Base-by-base conservation (phyloP, 352 stramenopile species). In the Phytophthora palmivora region DNA sequence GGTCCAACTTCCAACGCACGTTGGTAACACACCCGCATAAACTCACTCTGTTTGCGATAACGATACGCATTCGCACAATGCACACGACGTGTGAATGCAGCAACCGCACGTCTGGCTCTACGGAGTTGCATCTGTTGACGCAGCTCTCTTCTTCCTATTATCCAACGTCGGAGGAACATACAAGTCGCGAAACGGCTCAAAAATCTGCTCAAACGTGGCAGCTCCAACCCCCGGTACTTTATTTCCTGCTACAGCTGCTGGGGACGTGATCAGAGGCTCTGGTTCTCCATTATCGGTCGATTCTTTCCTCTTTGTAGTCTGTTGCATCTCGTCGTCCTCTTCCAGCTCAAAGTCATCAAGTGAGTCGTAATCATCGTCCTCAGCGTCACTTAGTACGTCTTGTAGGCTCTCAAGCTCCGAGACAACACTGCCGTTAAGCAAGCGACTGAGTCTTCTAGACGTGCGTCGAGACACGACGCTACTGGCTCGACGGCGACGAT, bases 31-130 rank as follows among this genome's bases (percentile, higher is more conserved):
- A 88, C 78, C 5, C 77, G 72, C 47, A 91, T 55, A 46, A 91
- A 91, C 34, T 91, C 82, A 49, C 72, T 81, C 22, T 81, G 72
- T 47, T 91, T 91, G 15, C 71, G 72, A 36, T 82, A 84, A 21
- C 78, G 47, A 61, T 86, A 90, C 2, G 45, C 69, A 48, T 86
- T 80, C 12, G 69, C 74, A 19, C 69, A 71, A 56, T 79, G 72
- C 28, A 74, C 51, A 19, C 74, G 74, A 3, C 72, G 65, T 8
- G 51, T 63, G n/a, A 81, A 81, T 4, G 69, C 58, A 28, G 72
- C 69, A 34, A 81, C 47, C 22, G 74, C 74, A 9, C 54, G 61
- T 64, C 54, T 50, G 3, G 74, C 72, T 53, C 52, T 77, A 18
- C 42, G 63, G 9, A 57, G 54, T 36, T 70, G 65, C 42, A 41